phyloP scores from a whole-genome alignment of 176 grass and related monocot genomes.

The Raddia guianensis region DNA sequence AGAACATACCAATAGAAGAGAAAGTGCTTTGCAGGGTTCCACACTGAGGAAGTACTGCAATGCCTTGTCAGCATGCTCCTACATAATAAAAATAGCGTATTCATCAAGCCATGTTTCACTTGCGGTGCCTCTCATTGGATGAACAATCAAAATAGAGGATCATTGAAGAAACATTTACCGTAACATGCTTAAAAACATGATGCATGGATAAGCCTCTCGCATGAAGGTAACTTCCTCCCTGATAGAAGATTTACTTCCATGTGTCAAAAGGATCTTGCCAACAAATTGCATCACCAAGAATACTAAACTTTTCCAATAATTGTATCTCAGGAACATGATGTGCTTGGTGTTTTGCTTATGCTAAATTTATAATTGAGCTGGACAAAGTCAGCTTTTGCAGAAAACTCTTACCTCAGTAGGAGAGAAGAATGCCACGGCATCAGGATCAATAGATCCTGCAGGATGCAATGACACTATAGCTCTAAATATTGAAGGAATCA shows the following conservation, averaged over 20 bases:
- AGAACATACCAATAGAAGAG: slow-evolving; percentile 75
- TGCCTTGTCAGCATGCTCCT: slow-evolving; percentile 92
- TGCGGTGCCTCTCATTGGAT: neutral
- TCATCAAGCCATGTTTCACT: slow-evolving; percentile 19
- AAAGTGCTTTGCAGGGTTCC: slow-evolving; percentile 65
- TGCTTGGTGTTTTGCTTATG: slow-evolving; percentile 14
- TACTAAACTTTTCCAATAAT: neutral
- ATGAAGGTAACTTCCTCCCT: slow-evolving; percentile 91
- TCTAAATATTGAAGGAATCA: slow-evolving; percentile 88
- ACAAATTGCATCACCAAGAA: neutral
- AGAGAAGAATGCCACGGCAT: slow-evolving; percentile 92
- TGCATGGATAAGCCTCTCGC: slow-evolving; percentile 78
- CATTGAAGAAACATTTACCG: slow-evolving; percentile 54
- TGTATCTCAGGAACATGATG: slow-evolving; percentile 15
- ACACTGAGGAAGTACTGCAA: slow-evolving; percentile 84
- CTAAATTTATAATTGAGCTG: slow-evolving; percentile 17
- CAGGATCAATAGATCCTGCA: slow-evolving; percentile 81
- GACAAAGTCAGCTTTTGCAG: slow-evolving; percentile 31
- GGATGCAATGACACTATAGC: slow-evolving; percentile 91
- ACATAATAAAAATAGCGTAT: slow-evolving; percentile 44
- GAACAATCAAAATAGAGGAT: slow-evolving; percentile 25
- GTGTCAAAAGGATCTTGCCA: slow-evolving; percentile 31
- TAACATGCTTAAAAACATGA: slow-evolving; percentile 87
- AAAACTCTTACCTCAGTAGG: slow-evolving; percentile 68
- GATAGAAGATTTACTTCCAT: slow-evolving; percentile 36